A percentile compares a stretch with the other conserved stretches of the same genome.
These are phyloP conservation scores for Cyclanthera cordifolia DNA, from an alignment of 306 rosid species.

Conservation along the genomic window DNA sequence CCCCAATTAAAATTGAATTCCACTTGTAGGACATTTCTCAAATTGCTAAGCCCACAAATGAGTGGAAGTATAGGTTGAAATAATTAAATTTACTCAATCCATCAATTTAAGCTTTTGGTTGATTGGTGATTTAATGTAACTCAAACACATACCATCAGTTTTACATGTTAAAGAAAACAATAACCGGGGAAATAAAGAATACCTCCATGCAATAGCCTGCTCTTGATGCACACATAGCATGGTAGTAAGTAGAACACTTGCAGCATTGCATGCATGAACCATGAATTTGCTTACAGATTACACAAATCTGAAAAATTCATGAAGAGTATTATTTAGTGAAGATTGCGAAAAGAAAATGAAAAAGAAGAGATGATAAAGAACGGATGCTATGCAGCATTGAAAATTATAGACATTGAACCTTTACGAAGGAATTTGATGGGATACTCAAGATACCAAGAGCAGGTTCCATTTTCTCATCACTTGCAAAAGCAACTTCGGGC, in stretches of 20 bases:
- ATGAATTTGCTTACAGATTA: conserved; percentile 91
- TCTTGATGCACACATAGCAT: conserved; percentile 99
- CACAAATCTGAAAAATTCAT: conserved; percentile 74
- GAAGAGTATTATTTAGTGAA: conserved; percentile 3
- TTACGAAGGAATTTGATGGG: conserved; percentile 96
- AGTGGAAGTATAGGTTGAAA: no score
- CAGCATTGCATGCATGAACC: conserved; percentile 98
- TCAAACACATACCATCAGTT: not conserved
- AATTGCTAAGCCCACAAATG: no score
- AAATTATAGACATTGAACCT: conserved; percentile 38
- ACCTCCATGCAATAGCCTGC: conserved; percentile 99
- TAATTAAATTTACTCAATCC: no score
- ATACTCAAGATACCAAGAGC: conserved; percentile 94
- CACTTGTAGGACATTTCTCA: no score
- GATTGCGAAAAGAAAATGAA: conserved; percentile 6
- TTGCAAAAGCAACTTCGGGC: conserved; percentile 93
- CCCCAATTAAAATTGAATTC: no score
- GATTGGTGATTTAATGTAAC: no score
- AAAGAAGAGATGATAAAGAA: conserved; percentile 1
- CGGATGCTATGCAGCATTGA: not conserved
- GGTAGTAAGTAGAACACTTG: conserved; percentile 97
- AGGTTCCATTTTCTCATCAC: conserved; percentile 98
- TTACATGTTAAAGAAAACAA: not conserved
- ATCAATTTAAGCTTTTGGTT: no score
- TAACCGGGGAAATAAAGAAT: conserved; percentile 3